Conservation (phyloP, 2,329 filamentous ascomycete genomes). For the Calonectria pauciramosa region DNA sequence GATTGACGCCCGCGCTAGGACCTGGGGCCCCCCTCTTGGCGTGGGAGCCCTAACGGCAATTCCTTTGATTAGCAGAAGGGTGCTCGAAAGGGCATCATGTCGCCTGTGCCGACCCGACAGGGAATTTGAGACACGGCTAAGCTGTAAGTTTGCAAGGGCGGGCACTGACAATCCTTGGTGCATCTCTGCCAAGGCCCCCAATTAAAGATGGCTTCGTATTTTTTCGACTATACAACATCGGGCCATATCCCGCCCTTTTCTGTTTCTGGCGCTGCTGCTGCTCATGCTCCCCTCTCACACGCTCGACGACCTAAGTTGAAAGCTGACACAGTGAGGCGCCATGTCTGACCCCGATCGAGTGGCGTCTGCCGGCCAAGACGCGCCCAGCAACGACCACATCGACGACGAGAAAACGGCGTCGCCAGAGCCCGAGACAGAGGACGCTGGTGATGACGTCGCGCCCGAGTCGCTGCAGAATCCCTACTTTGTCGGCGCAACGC, state of each 20-base stretch:
- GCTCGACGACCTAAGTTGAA: background rate
- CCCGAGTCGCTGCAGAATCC: background rate
- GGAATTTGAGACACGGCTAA: background rate
- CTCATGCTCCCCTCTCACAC: background rate
- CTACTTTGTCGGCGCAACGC: background rate
- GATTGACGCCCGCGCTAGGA: background rate
- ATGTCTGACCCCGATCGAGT: background rate
- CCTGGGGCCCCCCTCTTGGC: background rate
- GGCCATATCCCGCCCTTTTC: background rate
- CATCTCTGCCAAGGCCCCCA: conserved; percentile 1
- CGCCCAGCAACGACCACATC: background rate
- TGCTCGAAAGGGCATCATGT: background rate
- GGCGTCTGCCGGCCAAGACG: background rate
- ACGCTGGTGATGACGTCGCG: background rate
- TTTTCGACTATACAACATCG: background rate
- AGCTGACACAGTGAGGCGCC: background rate
- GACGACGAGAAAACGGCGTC: background rate
- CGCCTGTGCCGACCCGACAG: conserved; percentile 2
- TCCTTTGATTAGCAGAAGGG: background rate
- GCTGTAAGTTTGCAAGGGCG: conserved; percentile 5
- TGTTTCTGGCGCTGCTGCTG: background rate
- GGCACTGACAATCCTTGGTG: background rate
- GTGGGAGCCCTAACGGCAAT: background rate
- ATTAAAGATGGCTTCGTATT: background rate
- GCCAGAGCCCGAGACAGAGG: background rate